Evolutionary conservation across 2,329 filamentous ascomycete species (phyloP).

Genomic region (Teratosphaeria zuluensis): DNA sequence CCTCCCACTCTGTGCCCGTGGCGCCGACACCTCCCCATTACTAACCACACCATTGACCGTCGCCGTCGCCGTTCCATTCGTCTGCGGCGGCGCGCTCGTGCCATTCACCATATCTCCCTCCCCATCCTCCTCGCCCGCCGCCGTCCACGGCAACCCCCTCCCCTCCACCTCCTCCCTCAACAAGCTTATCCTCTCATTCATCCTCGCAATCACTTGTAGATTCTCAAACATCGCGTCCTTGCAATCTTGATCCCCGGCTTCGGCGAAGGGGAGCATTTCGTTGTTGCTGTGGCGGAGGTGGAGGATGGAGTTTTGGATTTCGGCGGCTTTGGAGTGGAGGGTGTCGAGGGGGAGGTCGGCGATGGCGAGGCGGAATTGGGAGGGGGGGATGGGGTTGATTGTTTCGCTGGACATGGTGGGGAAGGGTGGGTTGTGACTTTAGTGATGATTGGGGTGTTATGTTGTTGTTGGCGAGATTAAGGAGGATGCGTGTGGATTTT

Average conservation of each 20-base stretch:
- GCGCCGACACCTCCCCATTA: neutral
- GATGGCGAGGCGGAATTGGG: conserved; percentile 45
- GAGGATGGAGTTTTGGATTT: conserved; percentile 63
- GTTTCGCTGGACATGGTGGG: conserved; percentile 8
- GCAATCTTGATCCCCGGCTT: conserved; percentile 57
- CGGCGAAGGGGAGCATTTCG: conserved; percentile 60
- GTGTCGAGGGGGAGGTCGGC: conserved; percentile 54
- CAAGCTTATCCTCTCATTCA: conserved; percentile 55
- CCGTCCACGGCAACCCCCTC: conserved; percentile 46
- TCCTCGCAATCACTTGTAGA: conserved; percentile 55
- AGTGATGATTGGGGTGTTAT: too few relatives aligned
- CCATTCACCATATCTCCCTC: conserved; percentile 2
- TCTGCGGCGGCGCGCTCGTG: neutral
- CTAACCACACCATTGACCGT: conserved; percentile 8
- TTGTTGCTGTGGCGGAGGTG: conserved; percentile 67
- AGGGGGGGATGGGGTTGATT: conserved; percentile 21
- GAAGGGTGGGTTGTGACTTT: too few relatives aligned
- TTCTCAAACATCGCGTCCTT: conserved; percentile 66
- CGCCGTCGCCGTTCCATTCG: conserved; percentile 6
- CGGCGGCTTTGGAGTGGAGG: conserved; percentile 65
- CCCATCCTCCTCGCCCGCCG: conserved; percentile 13
- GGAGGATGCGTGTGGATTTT: too few relatives aligned
- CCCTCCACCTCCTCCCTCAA: conserved; percentile 57
- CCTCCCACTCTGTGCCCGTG: conserved; percentile 31
- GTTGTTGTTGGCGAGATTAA: too few relatives aligned